Conservation (phyloP, 1,284 basidiomycete genomes). For the Boletus albobrunnescens region DNA sequence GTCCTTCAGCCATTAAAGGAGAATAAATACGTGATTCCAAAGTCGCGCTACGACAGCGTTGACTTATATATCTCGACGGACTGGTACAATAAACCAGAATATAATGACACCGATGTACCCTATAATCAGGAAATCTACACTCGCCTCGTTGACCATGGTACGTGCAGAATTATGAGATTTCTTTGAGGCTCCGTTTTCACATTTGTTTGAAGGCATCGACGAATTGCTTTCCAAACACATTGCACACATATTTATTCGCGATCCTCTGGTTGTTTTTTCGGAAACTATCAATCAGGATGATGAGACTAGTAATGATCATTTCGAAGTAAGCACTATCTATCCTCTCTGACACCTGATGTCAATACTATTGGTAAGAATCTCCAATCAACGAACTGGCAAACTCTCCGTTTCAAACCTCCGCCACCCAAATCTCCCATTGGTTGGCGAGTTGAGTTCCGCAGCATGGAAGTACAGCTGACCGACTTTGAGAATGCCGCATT, state of each 20-base stretch:
- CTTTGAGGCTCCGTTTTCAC: background rate
- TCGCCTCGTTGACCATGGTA: constrained; percentile 71
- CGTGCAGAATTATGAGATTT: constrained; percentile 18
- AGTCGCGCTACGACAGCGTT: constrained; percentile 96
- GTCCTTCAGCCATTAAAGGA: constrained; percentile 67
- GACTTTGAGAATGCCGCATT: constrained; percentile 99
- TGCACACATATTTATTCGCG: constrained; percentile 95
- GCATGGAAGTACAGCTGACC: constrained; percentile 98
- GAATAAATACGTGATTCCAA: constrained; percentile 78
- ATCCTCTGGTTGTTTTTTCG: constrained; percentile 93
- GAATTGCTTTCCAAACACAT: constrained; percentile 86
- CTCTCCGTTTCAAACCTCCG: constrained; percentile 97
- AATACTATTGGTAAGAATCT: constrained; percentile 63
- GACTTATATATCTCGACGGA: constrained; percentile 90
- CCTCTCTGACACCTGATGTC: constrained; percentile 1
- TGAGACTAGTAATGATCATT: constrained; percentile 84
- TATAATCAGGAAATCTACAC: constrained; percentile 74
- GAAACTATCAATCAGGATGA: constrained; percentile 95
- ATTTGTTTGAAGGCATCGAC: constrained; percentile 68
- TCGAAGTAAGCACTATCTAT: constrained; percentile 61
- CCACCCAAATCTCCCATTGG: constrained; percentile 89
- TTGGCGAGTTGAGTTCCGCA: constrained; percentile 98
- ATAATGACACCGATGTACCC: constrained; percentile 86
- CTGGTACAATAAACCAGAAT: constrained; percentile 84
- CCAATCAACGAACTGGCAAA: constrained; percentile 99